Evolutionary conservation across 1,284 basidiomycete genomes (phyloP).

Genomic region (Apiotrichum porosum): DNA sequence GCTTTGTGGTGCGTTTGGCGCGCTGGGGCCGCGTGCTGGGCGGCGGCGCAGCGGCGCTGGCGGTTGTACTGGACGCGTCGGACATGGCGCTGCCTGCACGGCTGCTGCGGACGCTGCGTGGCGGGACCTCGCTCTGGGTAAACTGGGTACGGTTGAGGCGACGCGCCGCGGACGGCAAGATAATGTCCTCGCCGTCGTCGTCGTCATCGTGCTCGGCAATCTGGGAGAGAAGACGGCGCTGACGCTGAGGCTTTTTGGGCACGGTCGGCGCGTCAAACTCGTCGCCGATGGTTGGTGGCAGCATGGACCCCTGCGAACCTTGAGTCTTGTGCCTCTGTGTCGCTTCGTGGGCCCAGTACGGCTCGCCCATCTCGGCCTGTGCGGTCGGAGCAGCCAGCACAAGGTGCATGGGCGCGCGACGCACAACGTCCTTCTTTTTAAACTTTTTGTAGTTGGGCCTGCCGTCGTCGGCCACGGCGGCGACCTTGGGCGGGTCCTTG

Average conservation of each 20-base stretch:
- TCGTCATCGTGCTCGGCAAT: conserved; percentile 16
- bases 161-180: conserved; percentile 1
- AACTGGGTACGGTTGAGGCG: conserved; percentile 9
- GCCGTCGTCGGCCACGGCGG: conserved; percentile 51
- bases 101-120: conserved; percentile 11
- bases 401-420: conserved; percentile 33
- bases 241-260: conserved; percentile 17
- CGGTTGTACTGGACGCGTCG: conserved; percentile 22
- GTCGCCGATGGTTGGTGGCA: conserved; percentile 26
- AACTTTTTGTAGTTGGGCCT: conserved; percentile 81
- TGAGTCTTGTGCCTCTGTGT: conserved; percentile 6
- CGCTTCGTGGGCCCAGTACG: conserved; percentile 37
- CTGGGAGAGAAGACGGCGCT: conserved; percentile 20
- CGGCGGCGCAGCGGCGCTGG: conserved; percentile 3
- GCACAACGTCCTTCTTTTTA: conserved; percentile 54
- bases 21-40: conserved; percentile 4
- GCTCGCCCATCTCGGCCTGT: conserved; percentile 40
- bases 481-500: conserved; percentile 49
- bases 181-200: conserved; percentile 25
- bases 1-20: conserved; percentile 1
- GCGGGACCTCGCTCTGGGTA: conserved; percentile 4
- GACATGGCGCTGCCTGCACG: conserved; percentile 27
- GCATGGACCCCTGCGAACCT: conserved; percentile 5
- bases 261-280: conserved; percentile 33
- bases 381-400: conserved; percentile 28